Evolutionary conservation across 2,329 filamentous ascomycete genomes (phyloP).

Genomic region (Diaporthe ilicicola): DNA sequence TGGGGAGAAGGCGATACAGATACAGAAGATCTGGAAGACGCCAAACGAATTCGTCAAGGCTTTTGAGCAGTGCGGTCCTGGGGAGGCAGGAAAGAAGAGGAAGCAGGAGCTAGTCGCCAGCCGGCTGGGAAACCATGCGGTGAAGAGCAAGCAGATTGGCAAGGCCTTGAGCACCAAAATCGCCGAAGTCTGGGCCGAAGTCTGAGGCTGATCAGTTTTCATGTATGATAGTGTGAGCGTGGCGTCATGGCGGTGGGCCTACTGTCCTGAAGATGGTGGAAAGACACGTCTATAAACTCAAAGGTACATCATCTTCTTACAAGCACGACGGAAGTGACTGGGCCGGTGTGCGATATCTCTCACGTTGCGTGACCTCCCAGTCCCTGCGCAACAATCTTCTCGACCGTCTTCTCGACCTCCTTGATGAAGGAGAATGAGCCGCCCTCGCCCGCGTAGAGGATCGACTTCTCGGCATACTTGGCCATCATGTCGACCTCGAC

Average conservation of each 20-base stretch:
- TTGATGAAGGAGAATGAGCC: conserved; percentile 67
- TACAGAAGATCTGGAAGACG: conserved; percentile 81
- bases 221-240: background rate
- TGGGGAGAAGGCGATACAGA: conserved; percentile 80
- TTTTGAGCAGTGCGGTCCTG: conserved; percentile 63
- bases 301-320: background rate
- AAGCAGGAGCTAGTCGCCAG: conserved; percentile 68
- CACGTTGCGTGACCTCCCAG: conserved; percentile 46
- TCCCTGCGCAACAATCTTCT: conserved; percentile 77
- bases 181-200: conserved; percentile 75
- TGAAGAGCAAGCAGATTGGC: conserved; percentile 74
- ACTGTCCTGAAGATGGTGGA: background rate
- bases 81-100: conserved; percentile 60
- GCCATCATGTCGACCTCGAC: conserved; percentile 90
- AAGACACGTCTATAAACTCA: conserved; percentile 2
- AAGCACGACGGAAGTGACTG: background rate
- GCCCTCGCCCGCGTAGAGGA: conserved; percentile 75
- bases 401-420: conserved; percentile 78
- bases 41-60: conserved; percentile 77
- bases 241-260: background rate
- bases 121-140: conserved; percentile 60
- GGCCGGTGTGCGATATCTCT: background rate
- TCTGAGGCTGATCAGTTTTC: conserved; percentile 39
- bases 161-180: conserved; percentile 73
- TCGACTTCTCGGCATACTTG: conserved; percentile 90